Percentiles rank a stretch among this genome's conserved stretches.
Evolutionary conservation across 257 asterid species (phyloP).

Genomic region (Hygrophila difformis): DNA sequence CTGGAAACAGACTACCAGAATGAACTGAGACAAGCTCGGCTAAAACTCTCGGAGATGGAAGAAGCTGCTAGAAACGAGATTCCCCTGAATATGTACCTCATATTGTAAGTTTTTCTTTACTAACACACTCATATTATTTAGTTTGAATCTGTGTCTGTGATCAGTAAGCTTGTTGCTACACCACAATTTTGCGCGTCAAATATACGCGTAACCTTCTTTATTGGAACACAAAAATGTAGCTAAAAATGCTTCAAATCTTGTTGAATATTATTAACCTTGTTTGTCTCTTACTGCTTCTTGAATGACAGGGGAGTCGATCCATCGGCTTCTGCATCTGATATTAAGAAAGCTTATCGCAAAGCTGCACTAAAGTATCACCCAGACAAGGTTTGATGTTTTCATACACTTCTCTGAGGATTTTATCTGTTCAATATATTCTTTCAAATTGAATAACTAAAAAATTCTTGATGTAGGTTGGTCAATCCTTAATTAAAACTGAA

Average conservation of each 20-base stretch:
- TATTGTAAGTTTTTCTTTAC: slow-evolving; percentile 55
- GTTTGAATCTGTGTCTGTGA: not conserved
- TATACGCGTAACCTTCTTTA: too few relatives aligned
- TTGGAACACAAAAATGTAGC: too few relatives aligned
- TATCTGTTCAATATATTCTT: not conserved
- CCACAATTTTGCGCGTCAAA: too few relatives aligned
- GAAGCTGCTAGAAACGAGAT: slow-evolving; percentile 66
- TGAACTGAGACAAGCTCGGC: slow-evolving; percentile 68
- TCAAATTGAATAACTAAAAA: slow-evolving; percentile 2
- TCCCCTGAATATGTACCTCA: slow-evolving; percentile 83
- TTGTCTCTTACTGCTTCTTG: slow-evolving; percentile 18
- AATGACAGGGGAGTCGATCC: slow-evolving; percentile 84
- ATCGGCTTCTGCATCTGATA: slow-evolving; percentile 71
- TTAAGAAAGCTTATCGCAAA: slow-evolving; percentile 85
- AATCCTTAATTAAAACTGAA: slow-evolving; percentile 67
- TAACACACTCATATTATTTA: not conserved
- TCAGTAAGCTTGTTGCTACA: too few relatives aligned
- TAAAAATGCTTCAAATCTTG: too few relatives aligned
- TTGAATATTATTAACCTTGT: too few relatives aligned
- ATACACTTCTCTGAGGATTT: not conserved
- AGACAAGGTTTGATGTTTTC: slow-evolving; percentile 57
- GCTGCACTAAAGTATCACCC: slow-evolving; percentile 96
- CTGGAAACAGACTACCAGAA: slow-evolving; percentile 32
- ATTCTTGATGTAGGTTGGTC: slow-evolving; percentile 57
- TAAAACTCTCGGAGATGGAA: slow-evolving; percentile 66